Evolutionary conservation across 2,329 filamentous ascomycete genomes (phyloP).

Genomic region (Tolypocladium ophioglossoides): DNA sequence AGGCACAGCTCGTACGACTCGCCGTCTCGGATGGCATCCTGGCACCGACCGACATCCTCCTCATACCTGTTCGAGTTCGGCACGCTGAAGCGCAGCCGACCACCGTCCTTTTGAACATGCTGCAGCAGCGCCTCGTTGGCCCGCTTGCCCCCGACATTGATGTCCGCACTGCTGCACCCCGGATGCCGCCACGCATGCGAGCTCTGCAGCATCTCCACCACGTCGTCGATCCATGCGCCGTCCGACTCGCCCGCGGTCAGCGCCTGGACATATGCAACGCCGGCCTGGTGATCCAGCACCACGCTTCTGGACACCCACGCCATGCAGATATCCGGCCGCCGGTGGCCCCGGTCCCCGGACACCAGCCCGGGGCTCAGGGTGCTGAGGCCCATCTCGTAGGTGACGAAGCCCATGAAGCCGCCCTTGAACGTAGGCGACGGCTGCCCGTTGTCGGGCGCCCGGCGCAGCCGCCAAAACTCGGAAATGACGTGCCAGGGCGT

Average conservation of each 20-base stretch:
- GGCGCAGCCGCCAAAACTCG: slow-evolving; percentile 27
- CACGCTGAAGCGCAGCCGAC: slow-evolving; percentile 19
- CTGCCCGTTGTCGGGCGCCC: slow-evolving; percentile 6
- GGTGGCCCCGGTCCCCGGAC: slow-evolving; percentile 18
- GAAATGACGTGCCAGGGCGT: slow-evolving; percentile 42
- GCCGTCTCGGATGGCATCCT: slow-evolving; percentile 61
- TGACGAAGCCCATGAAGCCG: slow-evolving; percentile 74
- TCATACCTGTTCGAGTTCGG: slow-evolving; percentile 47
- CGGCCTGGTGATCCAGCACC: slow-evolving; percentile 60
- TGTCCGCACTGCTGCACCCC: slow-evolving; percentile 1
- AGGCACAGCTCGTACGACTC: slow-evolving; percentile 82
- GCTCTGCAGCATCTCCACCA: slow-evolving; percentile 17
- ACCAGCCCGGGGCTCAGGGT: slow-evolving; percentile 19
- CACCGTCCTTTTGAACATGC: slow-evolving; percentile 2
- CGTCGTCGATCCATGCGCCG: slow-evolving; percentile 19
- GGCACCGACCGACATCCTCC: slow-evolving; percentile 55
- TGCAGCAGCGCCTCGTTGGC: slow-evolving; percentile 10
- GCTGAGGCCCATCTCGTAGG: slow-evolving; percentile 68
- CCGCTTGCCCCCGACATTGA: slow-evolving; percentile 4
- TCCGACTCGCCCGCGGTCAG: slow-evolving; percentile 15
- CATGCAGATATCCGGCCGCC: slow-evolving; percentile 61
- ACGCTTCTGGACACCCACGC: slow-evolving; percentile 69
- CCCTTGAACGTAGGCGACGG: slow-evolving; percentile 56
- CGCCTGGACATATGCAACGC: slow-evolving; percentile 52
- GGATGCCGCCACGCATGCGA: slow-evolving; percentile 21